Evolutionary conservation across 495 filamentous ascomycete genomes (phyloP).

Genomic region (Stereocaulon alpinum): DNA sequence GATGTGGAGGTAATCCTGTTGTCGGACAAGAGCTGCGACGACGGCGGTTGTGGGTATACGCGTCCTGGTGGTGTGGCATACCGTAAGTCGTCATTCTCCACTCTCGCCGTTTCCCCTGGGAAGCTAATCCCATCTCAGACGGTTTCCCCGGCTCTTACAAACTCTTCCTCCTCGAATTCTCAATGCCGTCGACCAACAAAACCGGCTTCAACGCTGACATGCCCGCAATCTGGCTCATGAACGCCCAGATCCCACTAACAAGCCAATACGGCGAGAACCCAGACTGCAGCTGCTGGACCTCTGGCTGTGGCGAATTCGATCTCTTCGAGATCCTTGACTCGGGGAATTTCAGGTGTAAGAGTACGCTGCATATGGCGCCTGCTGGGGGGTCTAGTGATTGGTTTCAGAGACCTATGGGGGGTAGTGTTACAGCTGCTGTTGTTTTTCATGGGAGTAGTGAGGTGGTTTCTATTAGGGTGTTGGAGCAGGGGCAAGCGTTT

Average conservation of each 20-base stretch:
- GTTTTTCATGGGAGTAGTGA: conserved; percentile 40
- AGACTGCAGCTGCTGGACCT: conserved; percentile 56
- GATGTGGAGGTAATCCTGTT: conserved; percentile 51
- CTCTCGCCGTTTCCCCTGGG: not conserved
- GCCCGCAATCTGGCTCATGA: conserved; percentile 62
- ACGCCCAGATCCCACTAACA: conserved; percentile 56
- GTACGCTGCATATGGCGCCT: conserved; percentile 45
- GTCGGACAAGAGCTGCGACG: conserved; percentile 44
- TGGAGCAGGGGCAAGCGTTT: conserved; percentile 29
- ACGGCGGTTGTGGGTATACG: conserved; percentile 44
- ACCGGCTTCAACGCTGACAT: conserved; percentile 40
- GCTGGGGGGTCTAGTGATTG: conserved; percentile 50
- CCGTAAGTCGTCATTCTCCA: conserved; percentile 35
- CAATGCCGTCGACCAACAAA: conserved; percentile 45
- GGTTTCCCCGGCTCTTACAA: conserved; percentile 54
- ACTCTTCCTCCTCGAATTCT: conserved; percentile 57
- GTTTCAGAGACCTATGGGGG: conserved; percentile 46
- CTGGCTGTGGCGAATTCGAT: conserved; percentile 64
- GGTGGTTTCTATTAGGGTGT: conserved; percentile 31
- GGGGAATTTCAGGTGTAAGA: conserved; percentile 38
- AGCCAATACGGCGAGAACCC: conserved; percentile 47
- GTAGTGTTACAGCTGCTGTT: conserved; percentile 47
- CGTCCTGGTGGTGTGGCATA: conserved; percentile 49
- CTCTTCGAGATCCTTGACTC: conserved; percentile 53
- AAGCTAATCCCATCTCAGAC: conserved; percentile 33